These are phyloP conservation scores for Phyllosticta paracitricarpa DNA, from an alignment of 2,329 filamentous ascomycete species.

Conservation along the genomic window DNA sequence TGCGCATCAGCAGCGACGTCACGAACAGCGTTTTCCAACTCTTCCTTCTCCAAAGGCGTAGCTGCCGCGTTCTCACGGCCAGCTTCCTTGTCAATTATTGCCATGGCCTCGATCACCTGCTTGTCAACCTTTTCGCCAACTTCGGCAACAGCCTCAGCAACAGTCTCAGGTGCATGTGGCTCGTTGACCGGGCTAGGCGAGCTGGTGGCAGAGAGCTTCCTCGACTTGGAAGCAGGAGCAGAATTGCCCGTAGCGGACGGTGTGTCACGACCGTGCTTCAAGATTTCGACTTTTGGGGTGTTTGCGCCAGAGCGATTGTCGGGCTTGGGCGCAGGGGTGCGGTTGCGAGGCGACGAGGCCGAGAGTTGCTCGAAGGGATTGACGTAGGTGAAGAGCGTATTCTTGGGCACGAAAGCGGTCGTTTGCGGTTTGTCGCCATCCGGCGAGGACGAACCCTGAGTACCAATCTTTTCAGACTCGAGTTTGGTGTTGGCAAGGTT, in stretches of 20 bases:
- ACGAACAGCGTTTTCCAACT: slow-evolving; percentile 31
- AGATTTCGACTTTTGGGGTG: slow-evolving; percentile 33
- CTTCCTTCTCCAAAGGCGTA: slow-evolving; percentile 14
- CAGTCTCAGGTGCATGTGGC: slow-evolving; percentile 44
- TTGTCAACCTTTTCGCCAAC: slow-evolving; percentile 51
- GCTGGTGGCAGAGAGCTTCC: slow-evolving; percentile 22
- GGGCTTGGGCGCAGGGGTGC: slow-evolving; percentile 36
- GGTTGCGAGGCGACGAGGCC: slow-evolving; percentile 53
- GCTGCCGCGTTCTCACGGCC: slow-evolving; percentile 34
- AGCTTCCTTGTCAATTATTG: slow-evolving; percentile 38
- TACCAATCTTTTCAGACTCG: slow-evolving; percentile 15
- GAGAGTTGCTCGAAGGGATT: slow-evolving; percentile 64
- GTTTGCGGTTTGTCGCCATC: slow-evolving; percentile 18
- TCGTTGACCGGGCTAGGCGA: slow-evolving; percentile 12
- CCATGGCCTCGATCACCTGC: slow-evolving; percentile 56
- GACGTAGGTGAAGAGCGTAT: slow-evolving; percentile 55
- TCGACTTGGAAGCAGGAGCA: slow-evolving; percentile 23
- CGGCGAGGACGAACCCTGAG: slow-evolving; percentile 27
- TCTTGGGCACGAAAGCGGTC: slow-evolving; percentile 24
- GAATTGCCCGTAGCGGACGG: slow-evolving; percentile 20
- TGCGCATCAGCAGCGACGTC: slow-evolving; percentile 16
- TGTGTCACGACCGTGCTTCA: slow-evolving; percentile 33
- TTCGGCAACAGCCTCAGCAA: slow-evolving; percentile 59
- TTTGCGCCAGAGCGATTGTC: slow-evolving; percentile 18
- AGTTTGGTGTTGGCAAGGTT: slow-evolving; percentile 35